Base-by-base conservation (phyloP, 2,329 filamentous ascomycete genomes). In the Lachnellula arida region DNA sequence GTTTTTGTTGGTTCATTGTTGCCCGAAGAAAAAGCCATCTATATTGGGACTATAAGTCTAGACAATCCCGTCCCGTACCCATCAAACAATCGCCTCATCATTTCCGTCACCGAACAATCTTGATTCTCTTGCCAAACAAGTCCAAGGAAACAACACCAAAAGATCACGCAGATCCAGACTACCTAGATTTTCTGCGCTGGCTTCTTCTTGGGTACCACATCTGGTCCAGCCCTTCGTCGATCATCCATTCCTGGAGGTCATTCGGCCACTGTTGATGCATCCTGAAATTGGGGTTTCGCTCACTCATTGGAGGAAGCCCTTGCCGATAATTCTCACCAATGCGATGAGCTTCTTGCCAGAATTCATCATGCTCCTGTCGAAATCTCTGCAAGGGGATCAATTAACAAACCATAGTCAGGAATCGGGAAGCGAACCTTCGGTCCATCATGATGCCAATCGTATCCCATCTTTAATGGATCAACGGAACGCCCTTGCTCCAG, bases 331-430 rank as follows among this genome's bases (percentile, higher is more conserved):
- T 67, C 5, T 65, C 64, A 2, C 61, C 63, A 43, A 61, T 48
- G 1, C 63, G 59, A 60, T 68, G 67, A 2, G 67, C 65, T 40
- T 63, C 25, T 37, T 63, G 63, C 67, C 67, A 70, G 46, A 66
- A 70, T 25, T 53, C 47, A 55, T 68, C 59, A 17, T 67, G 54
- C 35, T 67, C 59, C 49, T 54, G 51, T 50, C 59, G 51, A 25
- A 65, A 68, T 49, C 67, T 57, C 67, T 70, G 49, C 19, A 17
- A 23, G 12, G 28, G 7, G 1, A 19, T 49, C 9, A 49, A 28
- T 60, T 23, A 62, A 49, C 14, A 32, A 42, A 42, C 46, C 35
- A 44, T 8, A n/a, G 12, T 2, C 12, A 6, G 6, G 4, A 4
- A 40, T 9, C 14, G 32, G 15, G 7, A 3, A 5, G 53, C 57